A percentile compares a stretch with the other conserved stretches of the same genome.
These are phyloP conservation scores for Yamadazyma scolyti DNA, from an alignment of 805 yeast species.

Conservation along the genomic window DNA sequence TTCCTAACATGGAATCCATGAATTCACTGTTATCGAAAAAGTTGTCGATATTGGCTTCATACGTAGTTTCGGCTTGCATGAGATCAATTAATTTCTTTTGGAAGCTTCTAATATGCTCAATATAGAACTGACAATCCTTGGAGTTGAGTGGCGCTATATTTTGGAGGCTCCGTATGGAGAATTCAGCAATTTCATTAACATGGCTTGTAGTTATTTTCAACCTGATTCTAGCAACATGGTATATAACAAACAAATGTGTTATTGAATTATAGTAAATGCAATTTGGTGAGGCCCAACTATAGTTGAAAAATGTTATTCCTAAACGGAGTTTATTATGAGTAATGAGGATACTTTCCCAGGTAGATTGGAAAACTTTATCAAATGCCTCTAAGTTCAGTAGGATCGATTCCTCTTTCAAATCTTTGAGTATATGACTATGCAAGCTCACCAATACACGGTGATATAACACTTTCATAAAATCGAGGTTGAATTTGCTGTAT, in stretches of 20 bases:
- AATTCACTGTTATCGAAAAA: too few species aligned
- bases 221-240: constrained; percentile 3
- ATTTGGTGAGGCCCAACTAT: constrained; percentile 15
- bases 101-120: constrained; percentile 1
- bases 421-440: too few species aligned
- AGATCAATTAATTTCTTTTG: constrained; percentile 1
- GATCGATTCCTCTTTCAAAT: too few species aligned
- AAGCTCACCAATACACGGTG: too few species aligned
- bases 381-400: too few species aligned
- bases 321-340: too few species aligned
- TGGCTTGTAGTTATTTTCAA: background rate
- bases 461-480: too few species aligned
- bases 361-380: too few species aligned
- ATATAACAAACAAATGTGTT: constrained; percentile 10
- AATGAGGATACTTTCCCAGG: too few species aligned
- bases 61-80: too few species aligned
- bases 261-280: constrained; percentile 9
- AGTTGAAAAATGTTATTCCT: constrained; percentile 11
- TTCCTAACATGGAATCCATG: too few species aligned
- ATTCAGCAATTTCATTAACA: background rate
- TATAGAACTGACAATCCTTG: constrained; percentile 3
- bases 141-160: constrained; percentile 4
- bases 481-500: constrained; percentile 1
- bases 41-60: too few species aligned
- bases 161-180: constrained; percentile 1